Conservation (phyloP, 78 protist genomes). For the Dictyostelium firmibasis region DNA sequence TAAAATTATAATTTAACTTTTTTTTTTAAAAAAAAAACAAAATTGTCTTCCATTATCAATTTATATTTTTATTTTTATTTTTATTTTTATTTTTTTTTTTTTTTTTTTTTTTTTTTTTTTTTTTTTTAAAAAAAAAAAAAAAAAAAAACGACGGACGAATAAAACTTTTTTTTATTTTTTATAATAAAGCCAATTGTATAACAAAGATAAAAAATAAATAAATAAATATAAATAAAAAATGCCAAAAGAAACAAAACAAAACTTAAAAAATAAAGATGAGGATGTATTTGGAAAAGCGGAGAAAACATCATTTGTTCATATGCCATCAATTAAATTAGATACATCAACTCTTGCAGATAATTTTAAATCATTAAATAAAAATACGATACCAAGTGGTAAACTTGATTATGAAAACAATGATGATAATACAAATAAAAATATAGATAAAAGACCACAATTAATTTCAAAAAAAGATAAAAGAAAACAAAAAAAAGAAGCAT, state of each 20-base stretch:
- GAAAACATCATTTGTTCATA: constrained; percentile 40
- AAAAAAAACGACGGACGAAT: too few species aligned
- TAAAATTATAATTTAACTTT: too few species aligned
- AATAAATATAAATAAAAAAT: background rate
- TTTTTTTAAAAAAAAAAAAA: too few species aligned
- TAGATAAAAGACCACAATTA: constrained; percentile 50
- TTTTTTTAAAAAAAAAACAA: too few species aligned
- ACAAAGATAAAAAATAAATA: background rate
- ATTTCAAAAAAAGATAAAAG: constrained; percentile 50
- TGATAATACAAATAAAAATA: background rate
- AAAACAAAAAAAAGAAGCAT: constrained; percentile 61
- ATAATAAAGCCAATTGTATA: too few species aligned
- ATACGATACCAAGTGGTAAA: constrained; percentile 6
- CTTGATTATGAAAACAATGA: background rate
- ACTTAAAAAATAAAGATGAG: background rate
- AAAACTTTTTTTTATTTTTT: too few species aligned
- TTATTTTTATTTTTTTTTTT: too few species aligned
- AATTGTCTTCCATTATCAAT: too few species aligned
- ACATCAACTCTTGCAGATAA: background rate
- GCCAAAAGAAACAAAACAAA: background rate
- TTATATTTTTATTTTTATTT: too few species aligned
- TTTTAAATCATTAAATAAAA: constrained; percentile 2
- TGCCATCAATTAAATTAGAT: constrained; percentile 34
- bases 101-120: too few species aligned
- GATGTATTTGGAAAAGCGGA: constrained; percentile 36